These are phyloP conservation scores for Eucalyptus shirleyi DNA, from an alignment of 345 rosid genomes.

Conservation along the genomic window DNA sequence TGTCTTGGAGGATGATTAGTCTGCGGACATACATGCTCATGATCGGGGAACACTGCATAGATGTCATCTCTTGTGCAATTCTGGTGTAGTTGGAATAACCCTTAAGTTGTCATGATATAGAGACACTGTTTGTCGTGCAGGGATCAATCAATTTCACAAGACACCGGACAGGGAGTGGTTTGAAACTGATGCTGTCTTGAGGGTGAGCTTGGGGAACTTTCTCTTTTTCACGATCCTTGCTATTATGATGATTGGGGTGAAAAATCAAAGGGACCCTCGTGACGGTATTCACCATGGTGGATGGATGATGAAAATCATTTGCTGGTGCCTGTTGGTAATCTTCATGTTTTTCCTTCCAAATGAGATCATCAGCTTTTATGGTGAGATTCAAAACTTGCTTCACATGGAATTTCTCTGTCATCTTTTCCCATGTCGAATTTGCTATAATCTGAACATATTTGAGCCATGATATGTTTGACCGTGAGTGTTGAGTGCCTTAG, in stretches of 20 bases:
- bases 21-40: neutral
- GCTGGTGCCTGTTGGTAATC: slow-evolving; percentile 83
- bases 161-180: slow-evolving; percentile 96
- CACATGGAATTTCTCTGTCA: neutral
- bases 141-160: slow-evolving; percentile 89
- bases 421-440: neutral
- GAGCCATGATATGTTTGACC: neutral
- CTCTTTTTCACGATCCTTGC: slow-evolving; percentile 77
- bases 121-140: slow-evolving; percentile 16
- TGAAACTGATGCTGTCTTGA: slow-evolving; percentile 92
- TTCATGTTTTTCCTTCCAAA: slow-evolving; percentile 95
- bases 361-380: slow-evolving; percentile 82
- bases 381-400: slow-evolving; percentile 11
- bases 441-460: neutral
- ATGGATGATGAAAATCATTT: slow-evolving; percentile 94
- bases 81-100: neutral
- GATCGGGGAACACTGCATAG: neutral
- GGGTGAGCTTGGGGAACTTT: slow-evolving; percentile 97
- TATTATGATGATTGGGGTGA: slow-evolving; percentile 82
- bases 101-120: neutral
- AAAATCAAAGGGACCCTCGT: slow-evolving; percentile 91
- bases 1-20: neutral
- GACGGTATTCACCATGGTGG: slow-evolving; percentile 97
- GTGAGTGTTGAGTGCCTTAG: neutral
- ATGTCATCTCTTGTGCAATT: neutral